Percentiles rank a stretch among this genome's conserved stretches.
phyloP scores from a whole-genome alignment of 2,329 filamentous ascomycete species.

The Sclerotinia nivalis region DNA sequence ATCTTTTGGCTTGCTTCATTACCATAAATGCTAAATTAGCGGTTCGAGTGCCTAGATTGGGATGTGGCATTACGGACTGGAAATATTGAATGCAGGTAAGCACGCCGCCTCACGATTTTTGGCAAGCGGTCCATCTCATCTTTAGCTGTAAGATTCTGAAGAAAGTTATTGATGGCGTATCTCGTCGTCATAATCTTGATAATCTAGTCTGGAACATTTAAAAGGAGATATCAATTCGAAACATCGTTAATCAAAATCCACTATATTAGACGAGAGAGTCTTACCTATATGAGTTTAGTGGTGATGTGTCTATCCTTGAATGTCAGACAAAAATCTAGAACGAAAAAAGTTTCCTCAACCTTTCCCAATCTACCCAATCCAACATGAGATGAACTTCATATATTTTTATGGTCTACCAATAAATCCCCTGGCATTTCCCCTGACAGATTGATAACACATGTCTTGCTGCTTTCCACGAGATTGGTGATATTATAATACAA shows the following conservation, averaged over 20 bases:
- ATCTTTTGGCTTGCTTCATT: background rate
- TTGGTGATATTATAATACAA: background rate
- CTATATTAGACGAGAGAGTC: background rate
- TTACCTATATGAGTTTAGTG: background rate
- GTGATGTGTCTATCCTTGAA: background rate
- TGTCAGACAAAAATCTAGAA: conserved; percentile 14
- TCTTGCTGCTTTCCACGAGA: conserved; percentile 12
- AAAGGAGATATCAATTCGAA: background rate
- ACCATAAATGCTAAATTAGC: background rate
- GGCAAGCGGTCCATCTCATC: too few relatives aligned
- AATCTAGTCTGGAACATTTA: background rate
- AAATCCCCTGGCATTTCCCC: conserved; percentile 11
- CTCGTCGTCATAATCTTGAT: conserved; percentile 7
- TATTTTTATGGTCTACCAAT: background rate
- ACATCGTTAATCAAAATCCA: conserved; percentile 19
- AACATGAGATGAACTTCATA: conserved; percentile 18
- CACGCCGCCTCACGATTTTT: background rate
- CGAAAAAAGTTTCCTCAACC: background rate
- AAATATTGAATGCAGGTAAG: conserved; percentile 11
- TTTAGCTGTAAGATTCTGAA: background rate
- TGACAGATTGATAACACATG: conserved; percentile 1
- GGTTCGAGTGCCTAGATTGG: background rate
- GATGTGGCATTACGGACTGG: background rate
- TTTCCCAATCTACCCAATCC: background rate
- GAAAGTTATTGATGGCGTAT: background rate